Conservation (phyloP, 2,329 filamentous ascomycete genomes). For the Penicillium corylophilum region DNA sequence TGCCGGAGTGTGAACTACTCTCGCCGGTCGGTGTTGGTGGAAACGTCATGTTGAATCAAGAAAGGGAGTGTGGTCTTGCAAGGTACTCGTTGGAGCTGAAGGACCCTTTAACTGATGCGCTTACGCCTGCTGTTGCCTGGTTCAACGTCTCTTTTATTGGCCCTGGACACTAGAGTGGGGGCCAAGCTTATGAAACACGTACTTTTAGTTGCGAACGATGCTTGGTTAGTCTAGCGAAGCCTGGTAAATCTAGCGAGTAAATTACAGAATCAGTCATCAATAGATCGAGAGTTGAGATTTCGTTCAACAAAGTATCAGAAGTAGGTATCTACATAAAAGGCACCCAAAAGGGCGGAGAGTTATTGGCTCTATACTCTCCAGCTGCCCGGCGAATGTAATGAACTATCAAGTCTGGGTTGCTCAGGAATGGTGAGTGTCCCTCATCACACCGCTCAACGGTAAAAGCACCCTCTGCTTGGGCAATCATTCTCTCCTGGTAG, state of each 20-base stretch:
- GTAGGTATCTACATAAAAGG: neutral
- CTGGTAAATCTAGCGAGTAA: neutral
- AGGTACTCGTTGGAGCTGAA: neutral
- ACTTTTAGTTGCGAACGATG: too few relatives aligned
- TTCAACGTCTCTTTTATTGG: too few relatives aligned
- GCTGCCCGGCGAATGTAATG: slow-evolving; percentile 26
- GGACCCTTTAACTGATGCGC: neutral
- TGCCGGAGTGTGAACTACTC: neutral
- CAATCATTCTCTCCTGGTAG: slow-evolving; percentile 29
- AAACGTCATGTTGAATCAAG: neutral
- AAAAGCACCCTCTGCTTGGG: slow-evolving; percentile 25
- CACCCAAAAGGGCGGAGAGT: too few relatives aligned
- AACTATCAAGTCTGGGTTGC: slow-evolving; percentile 27
- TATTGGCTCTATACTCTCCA: slow-evolving; percentile 13
- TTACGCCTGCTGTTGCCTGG: neutral
- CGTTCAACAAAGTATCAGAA: neutral
- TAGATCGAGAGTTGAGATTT: neutral
- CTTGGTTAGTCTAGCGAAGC: too few relatives aligned
- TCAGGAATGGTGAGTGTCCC: slow-evolving; percentile 31
- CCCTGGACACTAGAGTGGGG: too few relatives aligned
- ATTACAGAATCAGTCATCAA: neutral
- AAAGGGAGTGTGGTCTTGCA: neutral
- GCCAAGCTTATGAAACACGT: too few relatives aligned
- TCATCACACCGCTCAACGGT: slow-evolving; percentile 30
- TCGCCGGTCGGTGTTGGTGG: neutral